Evolutionary conservation across 495 filamentous ascomycete genomes (phyloP).

Genomic region (Penicillium simplicissimum): DNA sequence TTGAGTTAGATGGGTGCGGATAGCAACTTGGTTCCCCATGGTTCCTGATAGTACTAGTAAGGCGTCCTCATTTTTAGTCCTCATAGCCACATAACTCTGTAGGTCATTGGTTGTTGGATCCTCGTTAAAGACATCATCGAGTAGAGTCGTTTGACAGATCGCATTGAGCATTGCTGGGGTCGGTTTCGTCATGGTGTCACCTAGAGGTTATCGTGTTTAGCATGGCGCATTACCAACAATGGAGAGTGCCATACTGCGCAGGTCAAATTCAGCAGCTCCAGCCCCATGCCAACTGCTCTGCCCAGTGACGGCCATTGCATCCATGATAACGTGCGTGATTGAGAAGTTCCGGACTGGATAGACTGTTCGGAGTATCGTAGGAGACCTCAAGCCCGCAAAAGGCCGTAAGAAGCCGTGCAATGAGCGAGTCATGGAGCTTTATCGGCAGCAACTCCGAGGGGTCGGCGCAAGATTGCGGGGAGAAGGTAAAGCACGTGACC

Average conservation of each 20-base stretch:
- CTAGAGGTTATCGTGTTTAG: constrained; percentile 16
- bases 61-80: constrained; percentile 71
- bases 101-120: constrained; percentile 77
- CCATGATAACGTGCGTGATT: constrained; percentile 32
- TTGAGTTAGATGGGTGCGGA: constrained; percentile 48
- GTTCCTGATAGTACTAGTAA: constrained; percentile 82
- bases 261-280: constrained; percentile 66
- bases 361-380: neutral
- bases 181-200: constrained; percentile 84
- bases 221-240: constrained; percentile 19
- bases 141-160: constrained; percentile 57
- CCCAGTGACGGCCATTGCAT: constrained; percentile 18
- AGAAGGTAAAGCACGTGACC: constrained; percentile 21
- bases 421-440: constrained; percentile 22
- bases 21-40: constrained; percentile 66
- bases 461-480: constrained; percentile 11
- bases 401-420: constrained; percentile 23
- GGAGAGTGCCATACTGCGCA: constrained; percentile 41
- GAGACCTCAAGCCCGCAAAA: constrained; percentile 2
- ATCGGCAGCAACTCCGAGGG: neutral
- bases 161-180: constrained; percentile 75
- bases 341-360: constrained; percentile 10
- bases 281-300: constrained; percentile 55
- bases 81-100: constrained; percentile 65
- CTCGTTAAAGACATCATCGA: constrained; percentile 84